Conservation (phyloP, 305 asterid genomes). For the Solanum hybrid region DNA sequence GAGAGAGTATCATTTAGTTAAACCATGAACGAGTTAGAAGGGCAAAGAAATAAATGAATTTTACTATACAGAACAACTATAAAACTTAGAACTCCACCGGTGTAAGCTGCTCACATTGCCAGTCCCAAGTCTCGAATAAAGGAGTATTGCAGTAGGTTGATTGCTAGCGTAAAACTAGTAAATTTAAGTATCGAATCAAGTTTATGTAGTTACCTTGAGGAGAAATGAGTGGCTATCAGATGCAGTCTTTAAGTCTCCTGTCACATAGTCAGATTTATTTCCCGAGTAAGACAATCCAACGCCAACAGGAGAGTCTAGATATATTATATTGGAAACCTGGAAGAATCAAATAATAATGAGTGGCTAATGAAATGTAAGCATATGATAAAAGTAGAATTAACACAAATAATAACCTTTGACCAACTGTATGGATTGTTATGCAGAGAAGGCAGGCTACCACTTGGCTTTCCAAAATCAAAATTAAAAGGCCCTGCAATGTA, state of each 20-base stretch:
- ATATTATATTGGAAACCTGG: slow-evolving; percentile 70
- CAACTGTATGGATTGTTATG: slow-evolving; percentile 86
- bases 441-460: slow-evolving; percentile 56
- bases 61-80: not conserved
- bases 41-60: not conserved
- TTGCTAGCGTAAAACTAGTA: not conserved
- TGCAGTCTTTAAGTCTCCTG: slow-evolving; percentile 81
- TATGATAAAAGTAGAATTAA: not conserved
- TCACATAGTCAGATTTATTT: slow-evolving; percentile 53
- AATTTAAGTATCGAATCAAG: not conserved
- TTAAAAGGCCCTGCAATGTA: slow-evolving; percentile 77
- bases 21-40: not conserved
- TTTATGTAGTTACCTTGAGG: slow-evolving; percentile 50
- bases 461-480: slow-evolving; percentile 52
- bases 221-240: slow-evolving; percentile 73
- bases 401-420: slow-evolving; percentile 63
- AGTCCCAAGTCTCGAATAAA: too few species aligned
- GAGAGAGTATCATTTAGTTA: slow-evolving; percentile 5
- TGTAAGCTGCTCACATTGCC: not conserved
- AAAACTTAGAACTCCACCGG: not conserved
- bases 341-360: not conserved
- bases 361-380: not conserved
- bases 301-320: slow-evolving; percentile 92
- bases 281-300: slow-evolving; percentile 78
- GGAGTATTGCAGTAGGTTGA: not conserved